These are phyloP conservation scores for Prunus yedoensis DNA, from an alignment of 331 rosid species.

Conservation along the genomic window DNA sequence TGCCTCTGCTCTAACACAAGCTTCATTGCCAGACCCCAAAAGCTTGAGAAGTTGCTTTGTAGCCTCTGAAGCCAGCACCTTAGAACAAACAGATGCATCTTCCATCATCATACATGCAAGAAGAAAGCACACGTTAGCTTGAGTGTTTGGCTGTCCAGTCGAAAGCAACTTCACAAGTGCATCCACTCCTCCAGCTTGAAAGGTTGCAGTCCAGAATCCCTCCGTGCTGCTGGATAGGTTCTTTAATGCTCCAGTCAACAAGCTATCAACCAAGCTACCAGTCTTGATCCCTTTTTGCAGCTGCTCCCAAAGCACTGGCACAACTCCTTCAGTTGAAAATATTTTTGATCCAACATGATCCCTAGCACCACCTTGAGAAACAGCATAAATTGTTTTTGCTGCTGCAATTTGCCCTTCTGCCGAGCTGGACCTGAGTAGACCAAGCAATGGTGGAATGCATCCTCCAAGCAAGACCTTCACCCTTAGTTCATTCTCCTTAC, in stretches of 20 bases:
- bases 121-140: constrained; percentile 88
- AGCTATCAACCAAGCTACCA: constrained; percentile 76
- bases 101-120: constrained; percentile 90
- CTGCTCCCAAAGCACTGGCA: constrained; percentile 94
- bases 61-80: constrained; percentile 76
- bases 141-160: constrained; percentile 69
- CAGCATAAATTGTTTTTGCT: constrained; percentile 89
- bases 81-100: constrained; percentile 83
- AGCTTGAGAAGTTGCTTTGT: constrained; percentile 88
- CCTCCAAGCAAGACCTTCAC: constrained; percentile 98
- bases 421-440: constrained; percentile 89
- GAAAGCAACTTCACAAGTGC: constrained; percentile 81
- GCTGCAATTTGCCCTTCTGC: constrained; percentile 89
- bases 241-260: constrained; percentile 91
- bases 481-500: constrained; percentile 94
- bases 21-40: constrained; percentile 89
- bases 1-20: constrained; percentile 94
- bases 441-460: constrained; percentile 96
- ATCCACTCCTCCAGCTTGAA: constrained; percentile 86
- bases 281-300: constrained; percentile 66
- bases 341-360: constrained; percentile 98
- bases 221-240: constrained; percentile 90
- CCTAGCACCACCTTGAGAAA: constrained; percentile 86
- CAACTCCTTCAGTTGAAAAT: constrained; percentile 98
- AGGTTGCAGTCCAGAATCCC: constrained; percentile 92